These are phyloP conservation scores for Mortierella antarctica DNA, from an alignment of 192 early-diverging fungal genomes.

Conservation along the genomic window DNA sequence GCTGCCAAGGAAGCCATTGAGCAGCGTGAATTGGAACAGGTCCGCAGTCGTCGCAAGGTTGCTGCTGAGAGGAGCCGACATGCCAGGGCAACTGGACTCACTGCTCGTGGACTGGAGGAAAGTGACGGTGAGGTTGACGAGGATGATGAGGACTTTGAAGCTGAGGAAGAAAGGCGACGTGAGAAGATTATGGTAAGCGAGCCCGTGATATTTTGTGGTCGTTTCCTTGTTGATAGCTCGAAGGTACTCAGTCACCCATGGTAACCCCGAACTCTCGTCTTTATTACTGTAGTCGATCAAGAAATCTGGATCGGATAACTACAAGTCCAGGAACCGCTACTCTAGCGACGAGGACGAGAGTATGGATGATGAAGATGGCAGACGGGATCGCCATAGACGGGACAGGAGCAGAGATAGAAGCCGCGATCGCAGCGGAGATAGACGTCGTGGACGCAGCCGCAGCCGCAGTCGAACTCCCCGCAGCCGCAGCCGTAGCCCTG, in stretches of 20 bases:
- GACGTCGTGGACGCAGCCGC: slow-evolving; percentile 1
- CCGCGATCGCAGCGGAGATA: slow-evolving; percentile 27
- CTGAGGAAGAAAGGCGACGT: slow-evolving; percentile 45
- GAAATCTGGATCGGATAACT: slow-evolving; percentile 47
- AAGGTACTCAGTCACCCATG: neutral
- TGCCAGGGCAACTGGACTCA: slow-evolving; percentile 51
- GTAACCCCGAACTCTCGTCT: neutral
- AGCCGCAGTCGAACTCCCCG: slow-evolving; percentile 18
- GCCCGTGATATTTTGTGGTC: neutral
- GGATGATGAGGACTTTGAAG: slow-evolving; percentile 60
- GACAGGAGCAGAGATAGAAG: slow-evolving; percentile 45
- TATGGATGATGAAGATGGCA: slow-evolving; percentile 67
- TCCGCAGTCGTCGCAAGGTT: slow-evolving; percentile 67
- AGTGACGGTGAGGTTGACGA: slow-evolving; percentile 54
- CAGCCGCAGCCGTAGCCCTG: slow-evolving; percentile 32
- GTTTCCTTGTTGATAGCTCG: neutral
- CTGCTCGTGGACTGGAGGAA: slow-evolving; percentile 37
- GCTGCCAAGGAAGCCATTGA: slow-evolving; percentile 68
- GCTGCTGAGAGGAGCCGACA: slow-evolving; percentile 64
- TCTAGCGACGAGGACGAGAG: slow-evolving; percentile 62
- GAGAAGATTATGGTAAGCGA: slow-evolving; percentile 50
- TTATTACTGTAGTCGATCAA: slow-evolving; percentile 39
- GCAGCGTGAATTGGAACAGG: slow-evolving; percentile 49
- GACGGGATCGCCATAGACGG: slow-evolving; percentile 52
- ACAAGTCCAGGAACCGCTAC: slow-evolving; percentile 43